Percentiles rank a stretch among this genome's conserved stretches.
Evolutionary conservation across 2,329 filamentous ascomycete genomes (phyloP).

Genomic region (Aureobasidium sp.): DNA sequence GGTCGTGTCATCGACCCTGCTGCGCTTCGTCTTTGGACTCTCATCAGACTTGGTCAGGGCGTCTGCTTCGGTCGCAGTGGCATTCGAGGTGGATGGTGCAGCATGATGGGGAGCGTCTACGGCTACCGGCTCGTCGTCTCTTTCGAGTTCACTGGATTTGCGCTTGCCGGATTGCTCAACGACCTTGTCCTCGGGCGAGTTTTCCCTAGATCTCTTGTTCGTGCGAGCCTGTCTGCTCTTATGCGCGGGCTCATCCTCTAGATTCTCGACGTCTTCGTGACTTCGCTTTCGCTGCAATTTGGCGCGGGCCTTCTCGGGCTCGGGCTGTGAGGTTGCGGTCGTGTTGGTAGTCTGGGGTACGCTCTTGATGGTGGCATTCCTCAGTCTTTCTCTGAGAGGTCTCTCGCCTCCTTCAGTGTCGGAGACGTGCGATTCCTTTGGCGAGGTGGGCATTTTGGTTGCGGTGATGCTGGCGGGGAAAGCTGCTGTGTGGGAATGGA

Average conservation of each 20-base stretch:
- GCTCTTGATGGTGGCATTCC: constrained; percentile 48
- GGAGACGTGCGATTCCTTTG: constrained; percentile 19
- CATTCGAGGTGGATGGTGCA: constrained; percentile 11
- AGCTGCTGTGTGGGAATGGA: neutral
- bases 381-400: constrained; percentile 51
- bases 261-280: constrained; percentile 31
- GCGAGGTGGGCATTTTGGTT: constrained; percentile 20
- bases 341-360: neutral
- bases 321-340: neutral
- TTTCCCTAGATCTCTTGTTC: constrained; percentile 40
- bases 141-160: constrained; percentile 21
- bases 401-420: constrained; percentile 44
- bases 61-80: constrained; percentile 11
- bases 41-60: constrained; percentile 20
- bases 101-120: constrained; percentile 8
- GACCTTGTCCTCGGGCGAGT: constrained; percentile 26
- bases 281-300: constrained; percentile 37
- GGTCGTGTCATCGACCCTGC: constrained; percentile 26
- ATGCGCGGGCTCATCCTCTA: constrained; percentile 24
- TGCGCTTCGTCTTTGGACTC: constrained; percentile 43
- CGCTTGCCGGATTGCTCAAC: constrained; percentile 25
- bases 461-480: neutral
- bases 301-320: constrained; percentile 18
- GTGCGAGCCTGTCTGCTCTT: constrained; percentile 35
- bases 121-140: neutral